These are phyloP conservation scores for Nigrograna mackinnonii DNA, from an alignment of 2,329 filamentous ascomycete species.

Conservation along the genomic window DNA sequence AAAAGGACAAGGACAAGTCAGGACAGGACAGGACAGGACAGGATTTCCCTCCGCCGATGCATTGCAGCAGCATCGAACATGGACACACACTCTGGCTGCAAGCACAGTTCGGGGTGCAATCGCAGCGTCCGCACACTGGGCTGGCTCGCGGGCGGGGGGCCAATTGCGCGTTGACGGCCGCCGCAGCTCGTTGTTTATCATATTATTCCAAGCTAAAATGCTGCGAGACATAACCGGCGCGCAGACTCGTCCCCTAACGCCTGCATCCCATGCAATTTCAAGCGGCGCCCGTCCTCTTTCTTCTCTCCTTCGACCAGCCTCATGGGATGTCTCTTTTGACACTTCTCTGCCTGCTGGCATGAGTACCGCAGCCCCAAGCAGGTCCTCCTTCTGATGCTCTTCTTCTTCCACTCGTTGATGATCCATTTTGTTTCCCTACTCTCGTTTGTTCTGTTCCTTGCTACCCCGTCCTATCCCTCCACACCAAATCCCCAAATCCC, in stretches of 20 bases:
- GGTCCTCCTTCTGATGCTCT: constrained; percentile 16
- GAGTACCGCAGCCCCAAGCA: constrained; percentile 8
- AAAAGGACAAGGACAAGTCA: too few relatives aligned
- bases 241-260: constrained; percentile 9
- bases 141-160: not conserved
- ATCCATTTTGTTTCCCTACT: constrained; percentile 28
- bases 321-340: constrained; percentile 20
- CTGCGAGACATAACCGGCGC: too few relatives aligned
- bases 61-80: too few relatives aligned
- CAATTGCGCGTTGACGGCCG: not conserved
- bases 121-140: too few relatives aligned
- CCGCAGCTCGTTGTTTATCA: too few relatives aligned
- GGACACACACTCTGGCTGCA: too few relatives aligned
- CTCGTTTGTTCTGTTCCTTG: constrained; percentile 28
- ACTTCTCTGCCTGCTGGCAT: constrained; percentile 20
- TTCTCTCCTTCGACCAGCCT: constrained; percentile 16
- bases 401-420: constrained; percentile 17
- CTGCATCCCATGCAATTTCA: constrained; percentile 20
- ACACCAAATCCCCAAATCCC: constrained; percentile 10
- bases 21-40: not conserved
- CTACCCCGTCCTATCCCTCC: constrained; percentile 8
- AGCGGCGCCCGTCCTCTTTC: constrained; percentile 12
- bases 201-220: too few relatives aligned
- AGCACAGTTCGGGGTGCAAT: too few relatives aligned
- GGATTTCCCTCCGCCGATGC: too few relatives aligned